Conservation (phyloP, 1,284 basidiomycete genomes). For the Boletus chippewaensis region DNA sequence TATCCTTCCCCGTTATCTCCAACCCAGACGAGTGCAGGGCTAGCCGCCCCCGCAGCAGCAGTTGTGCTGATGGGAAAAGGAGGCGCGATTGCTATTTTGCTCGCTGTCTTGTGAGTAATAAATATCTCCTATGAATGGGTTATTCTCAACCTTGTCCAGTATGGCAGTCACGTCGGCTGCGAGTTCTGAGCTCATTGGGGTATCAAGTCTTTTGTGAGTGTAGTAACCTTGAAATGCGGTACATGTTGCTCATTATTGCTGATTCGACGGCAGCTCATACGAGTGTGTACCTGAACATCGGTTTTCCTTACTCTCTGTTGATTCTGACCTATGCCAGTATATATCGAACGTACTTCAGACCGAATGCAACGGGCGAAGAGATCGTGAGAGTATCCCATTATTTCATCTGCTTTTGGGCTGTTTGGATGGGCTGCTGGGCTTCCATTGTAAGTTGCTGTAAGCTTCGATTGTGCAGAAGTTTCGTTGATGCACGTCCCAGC, state of each 20-base stretch:
- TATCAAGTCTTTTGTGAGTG: constrained; percentile 49
- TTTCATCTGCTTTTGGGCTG: constrained; percentile 53
- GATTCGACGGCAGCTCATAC: constrained; percentile 31
- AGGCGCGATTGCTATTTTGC: constrained; percentile 45
- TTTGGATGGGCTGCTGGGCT: constrained; percentile 56
- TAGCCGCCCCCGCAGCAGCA: constrained; percentile 49
- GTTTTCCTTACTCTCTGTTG: not conserved
- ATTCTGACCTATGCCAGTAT: constrained; percentile 23
- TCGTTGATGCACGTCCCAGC: constrained; percentile 25
- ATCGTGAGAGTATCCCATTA: constrained; percentile 48
- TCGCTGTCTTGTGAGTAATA: constrained; percentile 45
- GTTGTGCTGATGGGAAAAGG: constrained; percentile 46
- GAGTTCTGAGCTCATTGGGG: constrained; percentile 55
- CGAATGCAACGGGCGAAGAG: constrained; percentile 43
- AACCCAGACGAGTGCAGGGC: constrained; percentile 44
- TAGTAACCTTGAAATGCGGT: not conserved
- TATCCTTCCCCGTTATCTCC: constrained; percentile 45
- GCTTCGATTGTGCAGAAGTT: not conserved
- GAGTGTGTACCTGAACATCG: constrained; percentile 30
- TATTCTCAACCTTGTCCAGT: constrained; percentile 21
- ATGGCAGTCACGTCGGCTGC: constrained; percentile 57
- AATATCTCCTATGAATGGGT: not conserved
- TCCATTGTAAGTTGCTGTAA: constrained; percentile 33
- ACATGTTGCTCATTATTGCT: constrained; percentile 2
- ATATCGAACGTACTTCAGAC: constrained; percentile 46